Percentiles rank a stretch among this genome's conserved stretches.
phyloP scores from a whole-genome alignment of 108 stramenopile genomes.

The Nitzschia sp. region DNA sequence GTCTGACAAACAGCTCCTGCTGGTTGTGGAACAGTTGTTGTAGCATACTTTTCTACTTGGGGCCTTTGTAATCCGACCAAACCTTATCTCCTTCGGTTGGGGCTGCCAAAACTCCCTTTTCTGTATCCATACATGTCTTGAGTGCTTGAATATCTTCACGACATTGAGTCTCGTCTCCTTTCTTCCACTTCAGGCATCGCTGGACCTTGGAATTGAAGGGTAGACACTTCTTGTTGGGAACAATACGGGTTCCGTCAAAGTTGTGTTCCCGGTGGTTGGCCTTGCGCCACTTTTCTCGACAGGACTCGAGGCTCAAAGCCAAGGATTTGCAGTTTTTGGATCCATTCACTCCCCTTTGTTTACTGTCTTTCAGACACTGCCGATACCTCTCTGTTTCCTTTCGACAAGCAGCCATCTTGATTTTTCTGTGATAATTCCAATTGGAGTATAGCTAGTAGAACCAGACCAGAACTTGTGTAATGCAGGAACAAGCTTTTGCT shows the following conservation, averaged over 20 bases:
- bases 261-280: constrained; percentile 3
- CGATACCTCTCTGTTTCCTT: constrained; percentile 27
- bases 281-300: constrained; percentile 39
- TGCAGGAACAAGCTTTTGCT: too few species aligned
- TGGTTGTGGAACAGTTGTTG: too few species aligned
- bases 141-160: constrained; percentile 18
- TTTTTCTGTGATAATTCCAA: too few species aligned
- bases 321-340: constrained; percentile 23
- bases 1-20: too few species aligned
- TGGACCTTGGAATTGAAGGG: constrained; percentile 31
- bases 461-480: too few species aligned
- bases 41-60: neutral
- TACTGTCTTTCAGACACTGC: constrained; percentile 27
- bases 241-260: constrained; percentile 35
- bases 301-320: constrained; percentile 22
- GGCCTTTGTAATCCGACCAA: constrained; percentile 29
- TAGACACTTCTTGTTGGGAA: constrained; percentile 33
- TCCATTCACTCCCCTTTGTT: constrained; percentile 8
- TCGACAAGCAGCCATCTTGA: constrained; percentile 20
- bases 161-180: constrained; percentile 31
- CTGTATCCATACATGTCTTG: constrained; percentile 18
- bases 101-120: constrained; percentile 19
- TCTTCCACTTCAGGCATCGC: constrained; percentile 33
- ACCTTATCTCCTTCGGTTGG: constrained; percentile 40
- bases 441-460: too few species aligned